Evolutionary conservation across 2,329 filamentous ascomycete genomes (phyloP).

Genomic region (Emmonsiellopsis sp.): DNA sequence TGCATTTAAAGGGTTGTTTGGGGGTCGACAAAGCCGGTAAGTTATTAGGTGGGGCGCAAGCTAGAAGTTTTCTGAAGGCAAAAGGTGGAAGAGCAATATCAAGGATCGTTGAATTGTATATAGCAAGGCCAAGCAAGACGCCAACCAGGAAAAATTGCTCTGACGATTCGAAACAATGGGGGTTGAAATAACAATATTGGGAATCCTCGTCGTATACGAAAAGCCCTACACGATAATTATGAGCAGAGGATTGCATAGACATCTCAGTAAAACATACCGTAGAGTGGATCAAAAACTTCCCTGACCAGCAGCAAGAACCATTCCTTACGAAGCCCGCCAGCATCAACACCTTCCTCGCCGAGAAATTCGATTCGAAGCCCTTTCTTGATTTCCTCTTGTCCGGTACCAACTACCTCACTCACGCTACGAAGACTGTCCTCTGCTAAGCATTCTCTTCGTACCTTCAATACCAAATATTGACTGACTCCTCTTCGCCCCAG

Average conservation of each 20-base stretch:
- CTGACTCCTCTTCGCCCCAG: conserved; percentile 63
- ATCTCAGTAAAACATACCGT: conserved; percentile 50
- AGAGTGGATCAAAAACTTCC: conserved; percentile 83
- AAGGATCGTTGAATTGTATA: conserved; percentile 90
- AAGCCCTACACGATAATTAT: conserved; percentile 49
- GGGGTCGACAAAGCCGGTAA: conserved; percentile 48
- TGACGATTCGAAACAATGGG: conserved; percentile 77
- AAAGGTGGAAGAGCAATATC: conserved; percentile 83
- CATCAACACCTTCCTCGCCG: conserved; percentile 86
- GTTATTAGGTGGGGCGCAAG: conserved; percentile 57
- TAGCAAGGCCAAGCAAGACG: conserved; percentile 76
- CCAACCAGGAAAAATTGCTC: conserved; percentile 89
- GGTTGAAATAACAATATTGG: conserved; percentile 86
- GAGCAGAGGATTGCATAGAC: neutral
- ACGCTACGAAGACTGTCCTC: conserved; percentile 81
- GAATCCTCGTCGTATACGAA: conserved; percentile 90
- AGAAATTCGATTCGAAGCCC: conserved; percentile 74
- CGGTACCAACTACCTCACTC: conserved; percentile 71
- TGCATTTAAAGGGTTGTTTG: conserved; percentile 57
- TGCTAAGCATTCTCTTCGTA: conserved; percentile 75
- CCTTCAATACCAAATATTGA: conserved; percentile 66
- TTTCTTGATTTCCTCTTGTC: conserved; percentile 82
- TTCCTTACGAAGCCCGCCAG: conserved; percentile 81
- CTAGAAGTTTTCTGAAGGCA: conserved; percentile 76
- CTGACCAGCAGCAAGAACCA: conserved; percentile 85